Evolutionary conservation across 805 yeast species (phyloP).

Genomic region (Starmerella bombi): DNA sequence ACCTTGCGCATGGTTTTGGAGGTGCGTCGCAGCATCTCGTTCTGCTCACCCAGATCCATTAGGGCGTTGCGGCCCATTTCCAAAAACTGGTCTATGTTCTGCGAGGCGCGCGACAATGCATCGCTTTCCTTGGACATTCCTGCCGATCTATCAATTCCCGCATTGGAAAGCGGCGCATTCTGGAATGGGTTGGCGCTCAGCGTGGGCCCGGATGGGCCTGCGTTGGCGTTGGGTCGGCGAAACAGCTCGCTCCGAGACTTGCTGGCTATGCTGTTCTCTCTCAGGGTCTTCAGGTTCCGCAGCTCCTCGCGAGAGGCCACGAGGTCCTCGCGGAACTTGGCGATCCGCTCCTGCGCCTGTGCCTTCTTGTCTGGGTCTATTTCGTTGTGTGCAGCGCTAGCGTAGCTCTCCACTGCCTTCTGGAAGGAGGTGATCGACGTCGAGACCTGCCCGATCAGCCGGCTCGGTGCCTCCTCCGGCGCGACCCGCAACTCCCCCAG

Average conservation of each 20-base stretch:
- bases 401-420: slow-evolving; percentile 63
- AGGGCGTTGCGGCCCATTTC: slow-evolving; percentile 81
- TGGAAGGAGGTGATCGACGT: slow-evolving; percentile 63
- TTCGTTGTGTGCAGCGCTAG: slow-evolving; percentile 46
- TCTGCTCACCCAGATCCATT: slow-evolving; percentile 77
- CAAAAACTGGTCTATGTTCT: slow-evolving; percentile 74
- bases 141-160: slow-evolving; percentile 33
- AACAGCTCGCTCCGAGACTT: slow-evolving; percentile 41
- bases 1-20: slow-evolving; percentile 53
- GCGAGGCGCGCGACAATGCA: slow-evolving; percentile 47
- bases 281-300: slow-evolving; percentile 38
- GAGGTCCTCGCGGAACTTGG: slow-evolving; percentile 37
- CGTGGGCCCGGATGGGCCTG: not conserved
- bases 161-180: not conserved
- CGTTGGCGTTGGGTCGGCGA: slow-evolving; percentile 30
- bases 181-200: slow-evolving; percentile 26
- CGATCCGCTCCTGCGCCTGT: slow-evolving; percentile 49
- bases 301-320: slow-evolving; percentile 38
- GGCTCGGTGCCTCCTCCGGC: slow-evolving; percentile 55
- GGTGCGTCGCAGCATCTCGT: slow-evolving; percentile 50
- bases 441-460: slow-evolving; percentile 62
- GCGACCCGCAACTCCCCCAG: slow-evolving; percentile 44
- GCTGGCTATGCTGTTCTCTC: slow-evolving; percentile 42
- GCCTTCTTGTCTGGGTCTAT: slow-evolving; percentile 38
- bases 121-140: slow-evolving; percentile 60